Percentiles rank a stretch among this genome's conserved stretches.
Evolutionary conservation across 2,329 filamentous ascomycete genomes (phyloP).

Genomic region (Exophiala aquamarina): DNA sequence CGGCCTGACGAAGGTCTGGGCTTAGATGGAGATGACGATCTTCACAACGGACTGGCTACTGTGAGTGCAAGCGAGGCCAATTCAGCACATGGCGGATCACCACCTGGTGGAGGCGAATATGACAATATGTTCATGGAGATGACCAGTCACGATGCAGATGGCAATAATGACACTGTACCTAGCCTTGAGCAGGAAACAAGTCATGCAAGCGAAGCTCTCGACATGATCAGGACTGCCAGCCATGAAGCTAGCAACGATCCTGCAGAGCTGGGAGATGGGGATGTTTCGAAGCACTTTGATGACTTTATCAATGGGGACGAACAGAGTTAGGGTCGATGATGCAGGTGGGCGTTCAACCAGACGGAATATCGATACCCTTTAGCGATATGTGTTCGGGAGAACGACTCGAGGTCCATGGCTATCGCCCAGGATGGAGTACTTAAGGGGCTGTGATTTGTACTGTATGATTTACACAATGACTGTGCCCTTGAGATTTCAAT

Average conservation of each 20-base stretch:
- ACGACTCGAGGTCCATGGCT: neutral
- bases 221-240: slow-evolving; percentile 30
- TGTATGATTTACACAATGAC: no score
- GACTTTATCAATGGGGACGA: slow-evolving; percentile 29
- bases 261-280: slow-evolving; percentile 28
- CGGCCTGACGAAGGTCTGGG: slow-evolving; percentile 19
- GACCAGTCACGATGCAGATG: slow-evolving; percentile 43
- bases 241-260: slow-evolving; percentile 28
- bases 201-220: slow-evolving; percentile 49
- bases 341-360: slow-evolving; percentile 4
- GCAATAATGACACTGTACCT: slow-evolving; percentile 17
- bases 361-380: slow-evolving; percentile 9
- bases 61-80: slow-evolving; percentile 35
- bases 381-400: neutral
- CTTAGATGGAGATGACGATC: slow-evolving; percentile 30
- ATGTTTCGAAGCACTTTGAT: slow-evolving; percentile 28
- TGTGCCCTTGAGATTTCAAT: no score
- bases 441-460: neutral
- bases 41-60: slow-evolving; percentile 30
- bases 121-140: slow-evolving; percentile 49
- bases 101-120: slow-evolving; percentile 19
- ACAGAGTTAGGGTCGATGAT: slow-evolving; percentile 5
- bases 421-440: no score
- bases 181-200: slow-evolving; percentile 38
- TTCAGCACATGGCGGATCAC: slow-evolving; percentile 37